Conservation (phyloP, 2,329 filamentous ascomycete species). For the Cladophialophora yegresii region DNA sequence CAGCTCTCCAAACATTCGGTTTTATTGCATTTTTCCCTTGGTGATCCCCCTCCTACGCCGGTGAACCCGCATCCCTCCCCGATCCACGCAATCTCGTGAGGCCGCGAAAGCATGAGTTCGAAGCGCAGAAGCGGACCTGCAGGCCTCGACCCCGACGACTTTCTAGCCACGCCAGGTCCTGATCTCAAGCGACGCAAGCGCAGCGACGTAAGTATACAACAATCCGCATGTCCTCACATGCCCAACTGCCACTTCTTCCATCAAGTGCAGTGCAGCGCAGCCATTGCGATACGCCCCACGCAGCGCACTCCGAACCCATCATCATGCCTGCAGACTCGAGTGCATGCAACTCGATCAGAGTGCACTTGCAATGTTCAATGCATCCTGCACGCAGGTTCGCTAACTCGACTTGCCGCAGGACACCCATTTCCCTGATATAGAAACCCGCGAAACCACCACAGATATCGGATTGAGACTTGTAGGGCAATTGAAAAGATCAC, state of each 20-base stretch:
- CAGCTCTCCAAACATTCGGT: conserved; percentile 5
- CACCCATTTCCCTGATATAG: conserved; percentile 42
- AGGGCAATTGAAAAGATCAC: conserved; percentile 71
- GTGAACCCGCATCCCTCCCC: conserved; percentile 25
- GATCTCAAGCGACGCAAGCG: conserved; percentile 53
- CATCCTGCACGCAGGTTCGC: conserved; percentile 7
- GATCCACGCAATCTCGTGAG: conserved; percentile 26
- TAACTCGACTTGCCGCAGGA: conserved; percentile 31
- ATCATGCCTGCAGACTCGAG: conserved; percentile 11
- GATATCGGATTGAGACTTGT: conserved; percentile 72
- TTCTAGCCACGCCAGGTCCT: conserved; percentile 54
- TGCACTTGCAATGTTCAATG: conserved; percentile 13
- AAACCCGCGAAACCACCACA: conserved; percentile 69
- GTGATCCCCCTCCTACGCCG: conserved; percentile 19
- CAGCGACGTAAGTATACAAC: conserved; percentile 36
- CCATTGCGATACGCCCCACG: conserved; percentile 9
- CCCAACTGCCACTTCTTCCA: conserved; percentile 21
- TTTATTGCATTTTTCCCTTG: conserved; percentile 12
- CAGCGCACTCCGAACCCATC: conserved; percentile 10
- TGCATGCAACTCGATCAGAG: conserved; percentile 4
- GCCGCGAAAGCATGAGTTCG: conserved; percentile 41
- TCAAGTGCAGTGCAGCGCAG: conserved; percentile 6
- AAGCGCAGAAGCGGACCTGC: conserved; percentile 60
- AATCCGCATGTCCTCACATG: conserved; percentile 17
- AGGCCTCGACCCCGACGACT: conserved; percentile 49